Conservation (phyloP, 2,329 filamentous ascomycete species). For the Pleomassaria siparia region DNA sequence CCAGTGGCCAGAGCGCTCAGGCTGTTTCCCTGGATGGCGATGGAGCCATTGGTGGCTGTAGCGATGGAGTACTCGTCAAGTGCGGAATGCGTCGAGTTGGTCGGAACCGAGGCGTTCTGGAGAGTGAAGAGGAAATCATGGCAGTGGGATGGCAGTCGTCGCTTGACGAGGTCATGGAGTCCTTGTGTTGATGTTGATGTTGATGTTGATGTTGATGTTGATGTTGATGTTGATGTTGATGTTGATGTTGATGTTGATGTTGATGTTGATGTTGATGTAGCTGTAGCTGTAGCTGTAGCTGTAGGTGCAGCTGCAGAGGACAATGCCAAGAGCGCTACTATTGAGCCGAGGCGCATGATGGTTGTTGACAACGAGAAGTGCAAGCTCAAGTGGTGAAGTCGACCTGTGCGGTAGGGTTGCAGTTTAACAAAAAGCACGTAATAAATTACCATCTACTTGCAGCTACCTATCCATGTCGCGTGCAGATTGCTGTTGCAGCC, state of each 20-base stretch:
- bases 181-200: slow-evolving; percentile 19
- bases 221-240: too few species aligned
- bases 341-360: slow-evolving; percentile 3
- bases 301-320: too few species aligned
- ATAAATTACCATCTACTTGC: slow-evolving; percentile 3
- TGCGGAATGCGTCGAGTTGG: slow-evolving; percentile 3
- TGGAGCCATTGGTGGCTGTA: slow-evolving; percentile 15
- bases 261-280: too few species aligned
- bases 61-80: slow-evolving; percentile 21
- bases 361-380: not conserved
- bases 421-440: too few species aligned
- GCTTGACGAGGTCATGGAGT: slow-evolving; percentile 24
- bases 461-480: slow-evolving; percentile 5
- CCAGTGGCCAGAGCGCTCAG: slow-evolving; percentile 25
- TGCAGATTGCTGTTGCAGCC: slow-evolving; percentile 3
- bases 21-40: slow-evolving; percentile 19
- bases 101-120: slow-evolving; percentile 2
- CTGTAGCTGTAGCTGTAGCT: too few species aligned
- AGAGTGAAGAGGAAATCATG: slow-evolving; percentile 22
- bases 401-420: too few species aligned
- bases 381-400: not conserved
- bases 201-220: too few species aligned
- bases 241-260: too few species aligned
- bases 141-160: slow-evolving; percentile 20
- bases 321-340: slow-evolving; percentile 1